A percentile compares a stretch with the other conserved stretches of the same genome.
Conservation (phyloP, 2,329 filamentous ascomycete genomes). For the Trichothecium sympodiale region DNA sequence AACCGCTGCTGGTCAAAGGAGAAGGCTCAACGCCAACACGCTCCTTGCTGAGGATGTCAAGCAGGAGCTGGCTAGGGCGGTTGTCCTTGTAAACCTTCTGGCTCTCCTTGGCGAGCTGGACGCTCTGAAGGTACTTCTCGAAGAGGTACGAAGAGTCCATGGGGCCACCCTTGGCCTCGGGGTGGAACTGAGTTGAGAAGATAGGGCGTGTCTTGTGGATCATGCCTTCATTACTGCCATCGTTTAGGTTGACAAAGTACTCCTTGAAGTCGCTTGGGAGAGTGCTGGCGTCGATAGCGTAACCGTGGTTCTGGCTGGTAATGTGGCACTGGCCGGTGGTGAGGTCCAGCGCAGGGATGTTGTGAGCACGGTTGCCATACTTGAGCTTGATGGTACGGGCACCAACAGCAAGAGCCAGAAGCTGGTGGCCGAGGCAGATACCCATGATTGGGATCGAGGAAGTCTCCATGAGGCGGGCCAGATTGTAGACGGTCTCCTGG, state of each 20-base stretch:
- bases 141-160: constrained; percentile 95
- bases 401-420: constrained; percentile 80
- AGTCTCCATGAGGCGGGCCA: constrained; percentile 79
- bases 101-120: constrained; percentile 77
- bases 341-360: constrained; percentile 90
- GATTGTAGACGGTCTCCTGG: constrained; percentile 86
- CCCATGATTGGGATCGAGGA: constrained; percentile 92
- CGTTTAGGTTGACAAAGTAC: constrained; percentile 97
- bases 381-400: constrained; percentile 94
- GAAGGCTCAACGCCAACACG: constrained; percentile 74
- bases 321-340: constrained; percentile 97
- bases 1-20: constrained; percentile 42
- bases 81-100: constrained; percentile 75
- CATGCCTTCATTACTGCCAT: constrained; percentile 94
- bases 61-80: constrained; percentile 74
- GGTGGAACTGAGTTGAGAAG: constrained; percentile 98
- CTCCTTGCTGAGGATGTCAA: constrained; percentile 88
- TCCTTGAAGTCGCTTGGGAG: constrained; percentile 85
- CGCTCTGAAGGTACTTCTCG: constrained; percentile 88
- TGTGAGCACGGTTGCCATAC: constrained; percentile 98
- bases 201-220: constrained; percentile 94
- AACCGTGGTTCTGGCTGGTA: constrained; percentile 96
- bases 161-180: constrained; percentile 93
- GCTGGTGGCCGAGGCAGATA: constrained; percentile 95
- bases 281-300: constrained; percentile 79